Percentiles rank a stretch among this genome's conserved stretches.
Evolutionary conservation across 495 filamentous ascomycete genomes (phyloP).

Genomic region (Aspergillus indologenus): DNA sequence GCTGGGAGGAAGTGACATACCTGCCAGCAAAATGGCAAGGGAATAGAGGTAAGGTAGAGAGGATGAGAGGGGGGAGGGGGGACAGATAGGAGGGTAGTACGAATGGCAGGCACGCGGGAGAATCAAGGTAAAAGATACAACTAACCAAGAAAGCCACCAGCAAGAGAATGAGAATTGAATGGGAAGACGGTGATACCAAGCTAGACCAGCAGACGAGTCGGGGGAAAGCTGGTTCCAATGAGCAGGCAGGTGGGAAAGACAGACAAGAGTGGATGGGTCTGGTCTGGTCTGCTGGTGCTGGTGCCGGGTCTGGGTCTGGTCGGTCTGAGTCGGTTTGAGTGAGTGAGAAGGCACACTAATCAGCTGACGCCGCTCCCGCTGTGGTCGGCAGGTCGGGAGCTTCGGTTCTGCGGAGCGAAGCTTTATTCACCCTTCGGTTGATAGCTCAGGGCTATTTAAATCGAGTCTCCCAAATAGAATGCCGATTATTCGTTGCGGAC

Average conservation of each 20-base stretch:
- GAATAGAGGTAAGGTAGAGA: conserved; percentile 3
- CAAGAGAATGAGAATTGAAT: conserved; percentile 7
- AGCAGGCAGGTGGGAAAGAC: conserved; percentile 16
- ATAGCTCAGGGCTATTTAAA: no score
- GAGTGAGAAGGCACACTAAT: conserved; percentile 15
- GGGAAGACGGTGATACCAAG: conserved; percentile 19
- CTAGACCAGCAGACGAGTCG: conserved; percentile 7
- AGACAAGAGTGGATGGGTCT: conserved; percentile 25
- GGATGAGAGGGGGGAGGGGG: neutral
- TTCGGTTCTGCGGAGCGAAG: conserved; percentile 6
- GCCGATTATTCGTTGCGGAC: neutral
- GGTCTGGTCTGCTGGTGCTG: no score
- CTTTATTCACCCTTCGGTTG: neutral
- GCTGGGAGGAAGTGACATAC: conserved; percentile 8
- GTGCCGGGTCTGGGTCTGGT: conserved; percentile 10
- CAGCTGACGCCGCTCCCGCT: conserved; percentile 24
- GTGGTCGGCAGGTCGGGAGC: conserved; percentile 13
- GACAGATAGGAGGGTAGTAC: conserved; percentile 6
- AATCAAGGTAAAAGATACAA: conserved; percentile 7
- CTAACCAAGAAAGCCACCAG: conserved; percentile 1
- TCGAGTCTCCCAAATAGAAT: neutral
- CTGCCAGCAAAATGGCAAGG: conserved; percentile 4
- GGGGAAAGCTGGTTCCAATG: conserved; percentile 9
- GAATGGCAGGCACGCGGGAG: neutral
- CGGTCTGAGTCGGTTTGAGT: conserved; percentile 3